phyloP scores from a whole-genome alignment of 495 filamentous ascomycete species.

The Podospora pseudocomata region DNA sequence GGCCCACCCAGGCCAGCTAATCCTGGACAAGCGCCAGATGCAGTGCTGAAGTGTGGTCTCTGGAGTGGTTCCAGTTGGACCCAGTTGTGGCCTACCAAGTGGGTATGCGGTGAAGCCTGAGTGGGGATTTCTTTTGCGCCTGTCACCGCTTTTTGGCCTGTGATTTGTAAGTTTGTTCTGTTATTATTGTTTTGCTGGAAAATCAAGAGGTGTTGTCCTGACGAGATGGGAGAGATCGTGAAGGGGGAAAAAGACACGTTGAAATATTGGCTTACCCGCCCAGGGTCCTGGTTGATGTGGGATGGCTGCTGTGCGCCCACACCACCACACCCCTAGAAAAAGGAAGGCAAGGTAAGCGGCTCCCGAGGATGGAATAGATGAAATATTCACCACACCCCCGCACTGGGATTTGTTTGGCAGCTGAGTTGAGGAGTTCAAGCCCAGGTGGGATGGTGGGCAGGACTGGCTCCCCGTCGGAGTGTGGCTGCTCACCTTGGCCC shows the following conservation, averaged over 20 bases:
- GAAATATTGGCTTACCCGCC: neutral
- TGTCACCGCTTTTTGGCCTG: neutral
- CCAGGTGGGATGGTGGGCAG: neutral
- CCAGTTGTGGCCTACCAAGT: conserved; percentile 1
- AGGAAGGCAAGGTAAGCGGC: neutral
- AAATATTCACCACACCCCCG: neutral
- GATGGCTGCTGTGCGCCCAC: neutral
- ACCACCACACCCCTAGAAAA: neutral
- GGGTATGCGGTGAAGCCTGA: conserved; percentile 2
- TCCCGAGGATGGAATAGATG: neutral
- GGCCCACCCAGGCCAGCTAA: neutral
- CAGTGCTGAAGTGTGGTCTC: neutral
- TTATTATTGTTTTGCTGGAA: neutral
- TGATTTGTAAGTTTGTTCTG: neutral
- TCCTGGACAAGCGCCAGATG: neutral
- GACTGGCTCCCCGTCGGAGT: neutral
- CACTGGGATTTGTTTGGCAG: neutral
- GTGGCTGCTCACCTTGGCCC: neutral
- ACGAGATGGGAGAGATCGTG: neutral
- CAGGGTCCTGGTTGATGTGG: neutral
- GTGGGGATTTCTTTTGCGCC: neutral
- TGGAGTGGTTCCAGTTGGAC: neutral
- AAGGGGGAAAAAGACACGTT: neutral
- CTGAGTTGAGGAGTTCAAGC: neutral
- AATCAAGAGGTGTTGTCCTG: neutral